A percentile compares a stretch with the other conserved stretches of the same genome.
These are phyloP conservation scores for Corymbia citriodora DNA, from an alignment of 441 rosid species.

Conservation along the genomic window DNA sequence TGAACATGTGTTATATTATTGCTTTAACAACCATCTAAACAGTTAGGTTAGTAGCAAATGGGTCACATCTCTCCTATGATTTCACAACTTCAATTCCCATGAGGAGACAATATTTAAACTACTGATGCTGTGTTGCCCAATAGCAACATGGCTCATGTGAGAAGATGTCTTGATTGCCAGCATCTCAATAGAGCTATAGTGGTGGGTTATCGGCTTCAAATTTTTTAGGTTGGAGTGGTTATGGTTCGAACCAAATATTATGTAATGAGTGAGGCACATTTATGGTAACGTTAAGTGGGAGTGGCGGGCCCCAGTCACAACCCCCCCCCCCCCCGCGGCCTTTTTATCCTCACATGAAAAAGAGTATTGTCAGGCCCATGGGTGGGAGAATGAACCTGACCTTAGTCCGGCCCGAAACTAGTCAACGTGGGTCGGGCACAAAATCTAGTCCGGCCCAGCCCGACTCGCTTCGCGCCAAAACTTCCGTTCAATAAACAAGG, in stretches of 20 bases:
- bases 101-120: neutral
- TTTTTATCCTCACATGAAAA: neutral
- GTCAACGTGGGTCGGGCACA: neutral
- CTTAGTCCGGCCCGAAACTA: neutral
- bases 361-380: neutral
- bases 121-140: fast-evolving
- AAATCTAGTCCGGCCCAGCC: neutral
- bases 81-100: neutral
- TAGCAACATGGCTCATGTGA: neutral
- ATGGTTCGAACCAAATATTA: no score
- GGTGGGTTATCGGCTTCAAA: fast-evolving
- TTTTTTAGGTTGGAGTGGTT: neutral
- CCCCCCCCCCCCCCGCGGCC: no score
- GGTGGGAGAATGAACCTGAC: neutral
- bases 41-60: neutral
- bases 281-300: neutral
- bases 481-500: neutral
- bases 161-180: neutral
- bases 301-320: fast-evolving
- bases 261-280: fast-evolving
- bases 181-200: neutral
- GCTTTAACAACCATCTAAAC: neutral
- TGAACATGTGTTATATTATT: neutral
- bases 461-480: neutral
- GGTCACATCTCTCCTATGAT: fast-evolving